Evolutionary conservation across 768 basidiomycete species (phyloP), one percentile per base, ranked within the genome.

Genomic region (Phlebiopsis flavidoalba): DNA sequence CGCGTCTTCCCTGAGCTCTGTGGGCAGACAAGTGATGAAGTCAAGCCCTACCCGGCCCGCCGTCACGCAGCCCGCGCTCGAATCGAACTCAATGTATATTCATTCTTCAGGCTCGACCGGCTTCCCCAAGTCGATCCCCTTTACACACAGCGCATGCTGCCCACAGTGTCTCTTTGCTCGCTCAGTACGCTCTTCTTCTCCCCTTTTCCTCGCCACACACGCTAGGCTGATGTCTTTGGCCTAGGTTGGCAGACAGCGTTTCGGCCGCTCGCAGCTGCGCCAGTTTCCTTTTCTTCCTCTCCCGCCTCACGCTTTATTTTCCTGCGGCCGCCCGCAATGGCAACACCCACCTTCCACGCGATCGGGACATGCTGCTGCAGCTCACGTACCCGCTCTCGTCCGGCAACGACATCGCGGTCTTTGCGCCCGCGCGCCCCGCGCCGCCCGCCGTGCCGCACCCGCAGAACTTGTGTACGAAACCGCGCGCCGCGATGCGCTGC

Each of bases 21-120:
- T 12, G 49, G 59, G 2, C 22, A 40, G 10, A 7, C 22, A 0
- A 53, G 11, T 0, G 64, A 66, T 26, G 43, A 65, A 1, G 59
- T 63, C 24, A 33, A 37, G 35, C 58, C 64, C 8, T 54, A 60
- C 35, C 62, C 61, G 35, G 15, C 43, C n/a, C 2, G 21, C 33
- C 15, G 10, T 31, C 0, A 19, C 43, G 11, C 21, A 1, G 15
- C 40, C 21, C 19, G 26, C 22, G 11, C n/a, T 45, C 24, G 40
- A 58, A 6, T 48, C 43, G 36, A 67, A 50, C 67, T 51, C 71
- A 33, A 37, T 76, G 14, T 81, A 78, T 54, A 65, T 80, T 0
- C 79, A 82, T 59, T 82, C 82, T 0, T 82, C 82, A 4, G 80
- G 80, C n/a, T 80, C 79, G 54, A 79, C 80, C 0, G 79, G 80